phyloP scores from a whole-genome alignment of 345 rosid species.

The Excoecaria agallocha region DNA sequence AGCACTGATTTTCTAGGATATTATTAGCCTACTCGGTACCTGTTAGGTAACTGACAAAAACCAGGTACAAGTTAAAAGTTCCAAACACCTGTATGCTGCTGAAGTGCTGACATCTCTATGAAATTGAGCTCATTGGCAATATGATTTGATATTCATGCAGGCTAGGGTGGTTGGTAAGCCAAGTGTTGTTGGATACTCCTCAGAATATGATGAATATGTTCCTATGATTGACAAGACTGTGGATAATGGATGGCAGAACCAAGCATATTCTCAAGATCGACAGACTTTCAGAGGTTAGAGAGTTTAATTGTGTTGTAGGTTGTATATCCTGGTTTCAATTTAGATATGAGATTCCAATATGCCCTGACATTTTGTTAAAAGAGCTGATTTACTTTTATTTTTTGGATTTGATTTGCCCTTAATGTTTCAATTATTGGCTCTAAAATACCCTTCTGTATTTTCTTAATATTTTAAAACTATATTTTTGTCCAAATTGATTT shows the following conservation, averaged over 20 bases:
- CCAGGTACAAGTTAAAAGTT: too few species aligned
- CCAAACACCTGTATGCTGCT: not conserved
- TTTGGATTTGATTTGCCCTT: too few species aligned
- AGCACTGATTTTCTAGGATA: not conserved
- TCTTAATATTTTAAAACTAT: too few species aligned
- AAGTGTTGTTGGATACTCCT: constrained; percentile 28
- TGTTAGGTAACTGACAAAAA: too few species aligned
- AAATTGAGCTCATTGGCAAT: constrained; percentile 2
- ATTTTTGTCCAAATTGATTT: too few species aligned
- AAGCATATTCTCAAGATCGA: constrained; percentile 37
- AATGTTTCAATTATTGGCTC: too few species aligned
- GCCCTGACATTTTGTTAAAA: too few species aligned
- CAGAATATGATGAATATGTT: constrained; percentile 57
- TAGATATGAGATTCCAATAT: too few species aligned
- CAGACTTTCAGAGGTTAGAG: constrained; percentile 47
- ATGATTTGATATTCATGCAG: constrained; percentile 42
- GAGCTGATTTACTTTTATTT: too few species aligned
- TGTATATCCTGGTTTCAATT: too few species aligned
- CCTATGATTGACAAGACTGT: constrained; percentile 88
- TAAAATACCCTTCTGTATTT: too few species aligned
- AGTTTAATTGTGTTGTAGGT: not conserved
- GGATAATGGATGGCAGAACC: constrained; percentile 56
- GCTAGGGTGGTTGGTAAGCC: constrained; percentile 45
- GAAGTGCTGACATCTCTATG: not conserved
- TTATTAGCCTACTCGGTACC: not conserved